A percentile compares a stretch with the other conserved stretches of the same genome.
phyloP scores from a whole-genome alignment of 2,329 filamentous ascomycete genomes.

The Apiospora pterosperma region DNA sequence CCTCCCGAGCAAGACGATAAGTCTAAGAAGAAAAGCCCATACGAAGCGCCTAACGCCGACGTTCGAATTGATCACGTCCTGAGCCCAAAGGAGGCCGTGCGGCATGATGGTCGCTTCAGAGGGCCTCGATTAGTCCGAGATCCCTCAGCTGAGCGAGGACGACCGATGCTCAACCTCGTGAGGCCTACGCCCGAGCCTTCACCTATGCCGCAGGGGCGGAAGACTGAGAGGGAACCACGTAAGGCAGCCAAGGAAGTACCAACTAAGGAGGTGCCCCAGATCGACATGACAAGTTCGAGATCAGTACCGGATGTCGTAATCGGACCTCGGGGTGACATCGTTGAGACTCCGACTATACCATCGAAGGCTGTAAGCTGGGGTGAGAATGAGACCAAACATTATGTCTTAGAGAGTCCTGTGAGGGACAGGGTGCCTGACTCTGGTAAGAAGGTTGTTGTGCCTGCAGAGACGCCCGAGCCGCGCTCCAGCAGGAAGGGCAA shows the following conservation, averaged over 20 bases:
- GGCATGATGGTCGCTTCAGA: slow-evolving; percentile 20
- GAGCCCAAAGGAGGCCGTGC: slow-evolving; percentile 46
- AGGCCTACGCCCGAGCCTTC: slow-evolving; percentile 56
- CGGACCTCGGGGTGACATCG: slow-evolving; percentile 38
- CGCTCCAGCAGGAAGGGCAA: slow-evolving; percentile 34
- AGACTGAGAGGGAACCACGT: slow-evolving; percentile 10
- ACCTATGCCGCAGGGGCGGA: slow-evolving; percentile 43
- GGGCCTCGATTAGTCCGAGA: slow-evolving; percentile 43
- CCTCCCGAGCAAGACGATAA: slow-evolving; percentile 44
- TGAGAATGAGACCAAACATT: slow-evolving; percentile 61
- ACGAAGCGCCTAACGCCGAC: slow-evolving; percentile 60
- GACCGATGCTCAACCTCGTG: slow-evolving; percentile 59
- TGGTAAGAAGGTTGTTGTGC: slow-evolving; percentile 24
- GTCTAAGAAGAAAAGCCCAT: slow-evolving; percentile 43
- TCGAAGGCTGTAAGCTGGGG: slow-evolving; percentile 62
- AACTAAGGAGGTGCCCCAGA: slow-evolving; percentile 11
- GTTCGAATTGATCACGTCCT: slow-evolving; percentile 59
- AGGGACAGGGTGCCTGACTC: slow-evolving; percentile 27
- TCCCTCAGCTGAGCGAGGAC: slow-evolving; percentile 50
- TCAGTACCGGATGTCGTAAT: slow-evolving; percentile 33
- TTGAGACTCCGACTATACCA: slow-evolving; percentile 38
- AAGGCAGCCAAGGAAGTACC: slow-evolving; percentile 8
- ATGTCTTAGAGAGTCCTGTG: slow-evolving; percentile 58
- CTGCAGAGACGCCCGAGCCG: slow-evolving; percentile 22
- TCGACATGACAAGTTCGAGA: slow-evolving; percentile 7